Conservation (phyloP, 257 asterid species). For the Petunia secreta region DNA sequence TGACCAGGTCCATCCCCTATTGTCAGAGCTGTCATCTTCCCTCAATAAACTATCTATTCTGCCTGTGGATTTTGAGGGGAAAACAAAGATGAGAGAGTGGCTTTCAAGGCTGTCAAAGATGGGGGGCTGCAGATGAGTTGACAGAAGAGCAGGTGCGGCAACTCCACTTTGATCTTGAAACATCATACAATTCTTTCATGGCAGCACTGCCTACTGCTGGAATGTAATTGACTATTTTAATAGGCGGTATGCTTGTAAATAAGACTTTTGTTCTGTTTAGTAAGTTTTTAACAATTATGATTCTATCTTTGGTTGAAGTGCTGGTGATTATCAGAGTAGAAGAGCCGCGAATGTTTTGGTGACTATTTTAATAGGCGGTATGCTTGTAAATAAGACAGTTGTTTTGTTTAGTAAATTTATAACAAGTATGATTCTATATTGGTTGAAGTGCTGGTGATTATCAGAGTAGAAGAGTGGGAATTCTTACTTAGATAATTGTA, state of each 20-base stretch:
- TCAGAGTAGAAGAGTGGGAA: not conserved
- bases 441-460: not conserved
- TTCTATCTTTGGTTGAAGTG: slow-evolving; percentile 9
- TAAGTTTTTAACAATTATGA: not conserved
- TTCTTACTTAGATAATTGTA: slow-evolving; percentile 18
- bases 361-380: slow-evolving; percentile 21
- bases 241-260: slow-evolving; percentile 18
- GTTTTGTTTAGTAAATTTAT: not conserved
- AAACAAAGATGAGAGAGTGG: slow-evolving; percentile 94
- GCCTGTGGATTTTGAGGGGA: slow-evolving; percentile 91
- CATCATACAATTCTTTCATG: slow-evolving; percentile 94
- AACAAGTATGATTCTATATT: slow-evolving; percentile 6
- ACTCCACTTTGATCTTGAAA: slow-evolving; percentile 87
- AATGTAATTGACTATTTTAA: slow-evolving; percentile 39
- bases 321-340: not conserved
- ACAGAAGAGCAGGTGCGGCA: slow-evolving; percentile 96
- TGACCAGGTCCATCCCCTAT: slow-evolving; percentile 89
- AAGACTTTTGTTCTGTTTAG: not conserved
- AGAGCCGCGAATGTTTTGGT: not conserved
- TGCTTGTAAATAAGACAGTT: slow-evolving; percentile 8
- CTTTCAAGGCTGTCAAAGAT: slow-evolving; percentile 73
- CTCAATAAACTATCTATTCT: slow-evolving; percentile 76
- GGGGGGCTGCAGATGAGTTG: slow-evolving; percentile 95
- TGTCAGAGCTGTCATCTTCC: slow-evolving; percentile 78
- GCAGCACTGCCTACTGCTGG: slow-evolving; percentile 81